Conservation (phyloP, 306 rosid species). For the Spatholobus suberectus region DNA sequence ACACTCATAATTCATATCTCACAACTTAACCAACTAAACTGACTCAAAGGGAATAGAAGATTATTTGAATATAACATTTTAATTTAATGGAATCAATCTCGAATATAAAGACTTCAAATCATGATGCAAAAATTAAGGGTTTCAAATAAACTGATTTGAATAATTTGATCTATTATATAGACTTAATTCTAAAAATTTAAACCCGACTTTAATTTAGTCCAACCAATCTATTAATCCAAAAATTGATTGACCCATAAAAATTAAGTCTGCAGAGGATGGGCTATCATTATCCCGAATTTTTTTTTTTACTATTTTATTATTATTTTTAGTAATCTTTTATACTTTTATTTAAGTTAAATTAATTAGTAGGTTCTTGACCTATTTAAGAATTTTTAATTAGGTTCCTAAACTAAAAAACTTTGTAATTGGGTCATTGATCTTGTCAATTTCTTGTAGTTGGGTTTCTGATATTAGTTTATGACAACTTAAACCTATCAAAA, state of each 20-base stretch:
- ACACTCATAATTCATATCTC: neutral
- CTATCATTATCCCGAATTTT: neutral
- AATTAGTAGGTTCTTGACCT: too few relatives aligned
- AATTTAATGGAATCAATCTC: neutral
- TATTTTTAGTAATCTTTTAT: too few relatives aligned
- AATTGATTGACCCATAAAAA: neutral
- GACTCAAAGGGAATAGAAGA: neutral
- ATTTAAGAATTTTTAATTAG: too few relatives aligned
- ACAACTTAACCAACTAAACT: neutral
- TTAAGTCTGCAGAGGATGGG: neutral
- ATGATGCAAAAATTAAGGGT: neutral
- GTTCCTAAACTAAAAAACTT: too few relatives aligned
- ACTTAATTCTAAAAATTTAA: neutral
- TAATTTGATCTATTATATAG: neutral
- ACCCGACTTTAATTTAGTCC: neutral
- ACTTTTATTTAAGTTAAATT: neutral
- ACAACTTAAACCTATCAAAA: too few relatives aligned
- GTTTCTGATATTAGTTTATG: too few relatives aligned
- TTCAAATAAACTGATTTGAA: neutral
- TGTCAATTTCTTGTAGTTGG: too few relatives aligned
- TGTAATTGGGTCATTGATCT: too few relatives aligned
- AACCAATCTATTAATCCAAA: neutral
- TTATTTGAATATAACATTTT: neutral
- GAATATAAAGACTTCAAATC: neutral
- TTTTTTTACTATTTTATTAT: too few relatives aligned